Evolutionary conservation across 768 basidiomycete genomes (phyloP), one percentile per base, ranked within the genome.

Genomic region (Boletellus emodensis): DNA sequence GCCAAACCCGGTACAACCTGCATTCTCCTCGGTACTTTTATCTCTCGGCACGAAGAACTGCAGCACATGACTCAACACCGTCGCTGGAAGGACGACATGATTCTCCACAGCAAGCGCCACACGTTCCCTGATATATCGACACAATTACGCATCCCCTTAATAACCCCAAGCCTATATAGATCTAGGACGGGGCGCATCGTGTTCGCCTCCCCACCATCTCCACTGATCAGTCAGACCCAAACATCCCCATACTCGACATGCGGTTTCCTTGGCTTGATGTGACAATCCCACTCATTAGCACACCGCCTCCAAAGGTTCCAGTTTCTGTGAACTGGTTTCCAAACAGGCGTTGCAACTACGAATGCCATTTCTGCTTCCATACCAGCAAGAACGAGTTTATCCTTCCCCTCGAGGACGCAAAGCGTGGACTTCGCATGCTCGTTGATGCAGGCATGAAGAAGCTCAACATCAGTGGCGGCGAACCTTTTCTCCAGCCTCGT

Each of bases 361-460:
- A 61, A 7, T 72, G 72, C 32, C 61, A 67, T 4, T 73, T 75
- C 44, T 75, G 73, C 52, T 74, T 75, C 40, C 73, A 75, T 34
- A 75, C 73, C 1, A 62, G 55, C 41, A 71, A 64, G 13, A 71
- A 67, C n/a, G 46, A 64, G 3, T 58, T 56, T 11, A 70, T 72
- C 15, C 61, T 75, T 5, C 64, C 66, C 2, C 35, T 75, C 11
- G 65, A 71, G 2, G 62, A 72, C 9, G 71, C 70, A 1, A 72
- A 72, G 26, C 61, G 49, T 2, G 70, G 63, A 2, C 65, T 71
- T 28, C 58, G 64, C 15, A 52, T 71, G 38, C 66, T 71, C 5
- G 61, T 40, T 1, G 50, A 65, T 7, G 67, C 66, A 0, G 70
- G 70, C 1, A 71, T 71, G 70, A 58, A 58, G 42, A 71, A 71